Percentiles rank a stretch among this genome's conserved stretches.
These are phyloP conservation scores for Xylaria digitata DNA, from an alignment of 2,329 filamentous ascomycete species.

Conservation along the genomic window DNA sequence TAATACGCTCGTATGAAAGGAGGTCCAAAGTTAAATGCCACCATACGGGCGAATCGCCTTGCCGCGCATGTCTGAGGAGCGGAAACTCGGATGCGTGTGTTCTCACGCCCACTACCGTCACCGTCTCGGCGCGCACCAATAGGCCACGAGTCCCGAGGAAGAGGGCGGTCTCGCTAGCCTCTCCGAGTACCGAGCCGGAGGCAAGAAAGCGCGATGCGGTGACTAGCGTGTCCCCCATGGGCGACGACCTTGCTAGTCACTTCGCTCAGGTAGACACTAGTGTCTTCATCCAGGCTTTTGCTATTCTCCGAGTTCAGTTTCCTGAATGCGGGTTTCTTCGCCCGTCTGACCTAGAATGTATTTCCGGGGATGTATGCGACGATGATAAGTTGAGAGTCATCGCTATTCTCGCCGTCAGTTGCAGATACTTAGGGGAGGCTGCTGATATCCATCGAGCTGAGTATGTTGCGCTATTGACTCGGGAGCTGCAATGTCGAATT, in stretches of 20 bases:
- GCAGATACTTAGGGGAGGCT: slow-evolving; percentile 30
- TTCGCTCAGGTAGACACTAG: slow-evolving; percentile 28
- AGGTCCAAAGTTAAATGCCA: slow-evolving; percentile 38
- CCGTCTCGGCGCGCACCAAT: background rate
- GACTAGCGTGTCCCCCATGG: background rate
- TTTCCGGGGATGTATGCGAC: slow-evolving; percentile 23
- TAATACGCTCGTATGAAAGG: slow-evolving; percentile 26
- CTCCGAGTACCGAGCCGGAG: background rate
- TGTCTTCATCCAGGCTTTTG: slow-evolving; percentile 32
- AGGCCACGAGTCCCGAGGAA: slow-evolving; percentile 18
- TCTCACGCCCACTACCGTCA: slow-evolving; percentile 26
- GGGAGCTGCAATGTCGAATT: slow-evolving; percentile 35
- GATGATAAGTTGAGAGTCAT: slow-evolving; percentile 36
- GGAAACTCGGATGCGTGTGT: slow-evolving; percentile 31
- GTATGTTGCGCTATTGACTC: slow-evolving; percentile 28
- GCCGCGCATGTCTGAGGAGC: slow-evolving; percentile 33
- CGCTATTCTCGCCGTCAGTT: slow-evolving; percentile 35
- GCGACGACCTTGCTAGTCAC: slow-evolving; percentile 23
- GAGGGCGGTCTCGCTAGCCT: slow-evolving; percentile 2
- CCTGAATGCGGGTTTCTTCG: slow-evolving; percentile 38
- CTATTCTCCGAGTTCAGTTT: slow-evolving; percentile 34
- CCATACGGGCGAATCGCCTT: slow-evolving; percentile 32
- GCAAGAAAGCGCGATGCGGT: slow-evolving; percentile 12
- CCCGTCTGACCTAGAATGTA: slow-evolving; percentile 32
- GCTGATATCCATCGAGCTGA: slow-evolving; percentile 26